Conservation (phyloP, 2,329 filamentous ascomycete genomes). For the Cladosporium sp. region DNA sequence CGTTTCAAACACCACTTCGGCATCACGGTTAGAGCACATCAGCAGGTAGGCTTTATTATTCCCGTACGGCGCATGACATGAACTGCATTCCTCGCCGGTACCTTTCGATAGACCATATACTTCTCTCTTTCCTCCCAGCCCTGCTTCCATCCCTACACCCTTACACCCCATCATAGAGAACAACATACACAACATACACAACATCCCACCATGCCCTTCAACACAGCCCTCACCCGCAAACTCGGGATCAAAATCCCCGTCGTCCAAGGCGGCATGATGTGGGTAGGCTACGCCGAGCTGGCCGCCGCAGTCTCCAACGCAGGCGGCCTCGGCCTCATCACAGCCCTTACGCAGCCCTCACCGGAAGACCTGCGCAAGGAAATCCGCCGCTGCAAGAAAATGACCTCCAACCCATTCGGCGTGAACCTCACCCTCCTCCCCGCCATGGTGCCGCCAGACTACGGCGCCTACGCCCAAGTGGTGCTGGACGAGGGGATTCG, state of each 20-base stretch:
- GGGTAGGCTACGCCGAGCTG: slow-evolving; percentile 75
- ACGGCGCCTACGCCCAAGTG: slow-evolving; percentile 83
- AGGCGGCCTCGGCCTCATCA: slow-evolving; percentile 78
- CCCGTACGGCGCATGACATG: not conserved
- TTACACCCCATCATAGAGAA: not conserved
- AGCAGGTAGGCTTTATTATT: slow-evolving; percentile 10
- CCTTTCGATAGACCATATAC: not conserved
- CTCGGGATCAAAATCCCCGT: slow-evolving; percentile 68
- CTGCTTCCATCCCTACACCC: too few species aligned
- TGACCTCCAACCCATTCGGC: slow-evolving; percentile 77
- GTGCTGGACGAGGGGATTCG: slow-evolving; percentile 89
- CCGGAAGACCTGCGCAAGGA: slow-evolving; percentile 90
- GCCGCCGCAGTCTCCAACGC: slow-evolving; percentile 72
- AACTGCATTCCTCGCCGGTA: not conserved
- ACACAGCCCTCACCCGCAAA: slow-evolving; percentile 57
- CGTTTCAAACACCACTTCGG: slow-evolving; percentile 5
- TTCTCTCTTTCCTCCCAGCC: not conserved
- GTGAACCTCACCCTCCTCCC: slow-evolving; percentile 96
- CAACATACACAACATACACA: not conserved
- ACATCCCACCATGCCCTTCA: slow-evolving; percentile 55
- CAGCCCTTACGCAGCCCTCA: slow-evolving; percentile 84
- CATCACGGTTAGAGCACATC: slow-evolving; percentile 11
- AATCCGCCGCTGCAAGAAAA: slow-evolving; percentile 76
- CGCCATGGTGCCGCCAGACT: slow-evolving; percentile 83
- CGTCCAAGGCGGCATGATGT: slow-evolving; percentile 84